Evolutionary conservation across 352 stramenopile genomes (phyloP).

Genomic region (Pythium phragmitis): DNA sequence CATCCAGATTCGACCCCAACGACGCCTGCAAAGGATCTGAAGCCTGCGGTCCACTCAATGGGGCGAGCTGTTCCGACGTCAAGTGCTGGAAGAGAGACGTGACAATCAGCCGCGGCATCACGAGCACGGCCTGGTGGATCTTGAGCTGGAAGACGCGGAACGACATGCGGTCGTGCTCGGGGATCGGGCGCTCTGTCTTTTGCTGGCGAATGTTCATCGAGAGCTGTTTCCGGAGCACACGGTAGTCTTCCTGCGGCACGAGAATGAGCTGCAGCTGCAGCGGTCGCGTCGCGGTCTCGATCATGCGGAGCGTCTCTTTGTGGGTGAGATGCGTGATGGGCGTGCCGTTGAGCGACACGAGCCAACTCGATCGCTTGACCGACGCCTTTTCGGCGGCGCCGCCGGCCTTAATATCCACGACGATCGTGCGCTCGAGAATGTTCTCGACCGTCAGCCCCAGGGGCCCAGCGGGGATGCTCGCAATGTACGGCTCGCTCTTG

Average conservation of each 20-base stretch:
- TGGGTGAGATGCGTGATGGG: constrained; percentile 80
- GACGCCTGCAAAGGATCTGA: constrained; percentile 38
- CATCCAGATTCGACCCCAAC: constrained; percentile 30
- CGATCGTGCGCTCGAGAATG: constrained; percentile 84
- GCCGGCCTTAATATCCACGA: constrained; percentile 86
- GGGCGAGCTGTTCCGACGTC: constrained; percentile 47
- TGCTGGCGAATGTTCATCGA: constrained; percentile 85
- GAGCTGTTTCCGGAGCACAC: constrained; percentile 66
- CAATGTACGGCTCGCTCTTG: constrained; percentile 55
- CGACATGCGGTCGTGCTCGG: constrained; percentile 84
- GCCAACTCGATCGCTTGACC: constrained; percentile 83
- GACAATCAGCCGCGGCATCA: constrained; percentile 64
- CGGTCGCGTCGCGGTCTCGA: constrained; percentile 71
- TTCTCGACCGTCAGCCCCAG: constrained; percentile 89
- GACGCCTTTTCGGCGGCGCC: constrained; percentile 69
- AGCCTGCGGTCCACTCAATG: constrained; percentile 17
- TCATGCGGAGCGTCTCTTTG: constrained; percentile 84
- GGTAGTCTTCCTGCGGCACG: constrained; percentile 75
- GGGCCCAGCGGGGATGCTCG: constrained; percentile 74
- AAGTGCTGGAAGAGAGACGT: constrained; percentile 78
- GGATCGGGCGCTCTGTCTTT: constrained; percentile 79
- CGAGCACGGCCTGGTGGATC: constrained; percentile 76
- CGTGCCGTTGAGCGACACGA: constrained; percentile 76
- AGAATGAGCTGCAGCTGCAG: constrained; percentile 70
- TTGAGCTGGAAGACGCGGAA: constrained; percentile 85